Percentiles rank a stretch among this genome's conserved stretches.
These are phyloP conservation scores for Rhizophagus prolifer DNA, from an alignment of 192 early-diverging fungal genomes.

Conservation along the genomic window DNA sequence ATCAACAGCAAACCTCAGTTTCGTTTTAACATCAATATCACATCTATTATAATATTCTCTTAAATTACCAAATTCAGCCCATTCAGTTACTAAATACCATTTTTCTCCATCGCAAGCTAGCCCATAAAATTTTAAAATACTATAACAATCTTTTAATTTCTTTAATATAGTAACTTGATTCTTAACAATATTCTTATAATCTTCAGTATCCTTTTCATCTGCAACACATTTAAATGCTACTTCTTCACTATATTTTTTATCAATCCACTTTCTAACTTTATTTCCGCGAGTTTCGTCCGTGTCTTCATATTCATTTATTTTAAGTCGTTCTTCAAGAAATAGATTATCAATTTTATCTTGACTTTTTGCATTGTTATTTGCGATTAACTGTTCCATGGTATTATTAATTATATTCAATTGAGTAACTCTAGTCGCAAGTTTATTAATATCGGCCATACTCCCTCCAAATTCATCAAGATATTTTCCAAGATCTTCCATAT, in stretches of 20 bases:
- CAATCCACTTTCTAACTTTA: too few species aligned
- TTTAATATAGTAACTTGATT: conserved; percentile 6
- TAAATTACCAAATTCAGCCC: conserved; percentile 24
- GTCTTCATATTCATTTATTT: background rate
- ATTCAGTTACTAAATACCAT: conserved; percentile 16
- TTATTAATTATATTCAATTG: background rate
- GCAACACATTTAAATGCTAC: too few species aligned
- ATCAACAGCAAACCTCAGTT: conserved; percentile 39
- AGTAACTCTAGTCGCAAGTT: too few species aligned
- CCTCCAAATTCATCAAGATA: too few species aligned
- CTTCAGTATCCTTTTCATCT: background rate
- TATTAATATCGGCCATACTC: too few species aligned
- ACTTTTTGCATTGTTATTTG: background rate
- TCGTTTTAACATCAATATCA: background rate
- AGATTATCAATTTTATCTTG: background rate
- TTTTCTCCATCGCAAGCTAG: background rate
- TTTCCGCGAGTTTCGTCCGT: too few species aligned
- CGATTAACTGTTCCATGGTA: background rate
- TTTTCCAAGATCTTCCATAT: too few species aligned
- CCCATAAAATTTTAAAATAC: conserved; percentile 18
- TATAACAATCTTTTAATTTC: background rate
- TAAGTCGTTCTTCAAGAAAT: background rate
- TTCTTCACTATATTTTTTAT: too few species aligned
- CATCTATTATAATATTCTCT: conserved; percentile 37
- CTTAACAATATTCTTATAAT: background rate